Evolutionary conservation across 208 protist genomes (phyloP).

Genomic region (Naegleria gruberi): DNA sequence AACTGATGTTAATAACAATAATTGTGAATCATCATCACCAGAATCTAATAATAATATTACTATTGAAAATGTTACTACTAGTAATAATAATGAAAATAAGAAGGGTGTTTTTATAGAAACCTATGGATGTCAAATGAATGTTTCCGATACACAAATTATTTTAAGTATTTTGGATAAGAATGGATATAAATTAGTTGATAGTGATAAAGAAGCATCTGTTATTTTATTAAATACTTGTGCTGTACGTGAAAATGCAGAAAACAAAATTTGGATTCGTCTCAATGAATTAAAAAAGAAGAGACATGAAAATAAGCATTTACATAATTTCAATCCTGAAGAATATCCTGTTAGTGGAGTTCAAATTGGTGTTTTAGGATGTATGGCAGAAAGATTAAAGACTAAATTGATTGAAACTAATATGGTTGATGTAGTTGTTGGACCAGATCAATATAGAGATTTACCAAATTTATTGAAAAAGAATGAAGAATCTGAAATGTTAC

Average conservation of each 20-base stretch:
- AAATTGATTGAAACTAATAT: conserved; percentile 54
- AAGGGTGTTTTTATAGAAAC: conserved; percentile 48
- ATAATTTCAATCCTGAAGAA: background rate
- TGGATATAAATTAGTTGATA: conserved; percentile 39
- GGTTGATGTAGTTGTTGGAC: conserved; percentile 64
- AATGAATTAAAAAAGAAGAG: conserved; percentile 19
- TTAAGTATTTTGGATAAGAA: conserved; percentile 44
- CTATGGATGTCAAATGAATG: conserved; percentile 80
- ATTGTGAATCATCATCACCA: too few relatives aligned
- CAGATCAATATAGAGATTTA: conserved; percentile 64
- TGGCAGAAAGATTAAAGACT: conserved; percentile 66
- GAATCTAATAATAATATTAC: too few relatives aligned
- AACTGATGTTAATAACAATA: background rate
- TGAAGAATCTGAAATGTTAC: background rate
- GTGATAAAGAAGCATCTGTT: conserved; percentile 46
- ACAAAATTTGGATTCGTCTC: conserved; percentile 61
- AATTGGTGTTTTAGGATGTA: conserved; percentile 56
- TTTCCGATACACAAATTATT: conserved; percentile 63
- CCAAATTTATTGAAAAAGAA: conserved; percentile 46
- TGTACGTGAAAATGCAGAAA: conserved; percentile 66
- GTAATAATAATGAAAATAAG: background rate
- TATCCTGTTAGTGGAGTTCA: conserved; percentile 1
- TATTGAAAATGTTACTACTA: too few relatives aligned
- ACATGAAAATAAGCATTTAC: background rate
- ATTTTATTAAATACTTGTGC: conserved; percentile 72